Evolutionary conservation across 2,329 filamentous ascomycete species (phyloP).

Genomic region (Sphaerulina vaccinii): DNA sequence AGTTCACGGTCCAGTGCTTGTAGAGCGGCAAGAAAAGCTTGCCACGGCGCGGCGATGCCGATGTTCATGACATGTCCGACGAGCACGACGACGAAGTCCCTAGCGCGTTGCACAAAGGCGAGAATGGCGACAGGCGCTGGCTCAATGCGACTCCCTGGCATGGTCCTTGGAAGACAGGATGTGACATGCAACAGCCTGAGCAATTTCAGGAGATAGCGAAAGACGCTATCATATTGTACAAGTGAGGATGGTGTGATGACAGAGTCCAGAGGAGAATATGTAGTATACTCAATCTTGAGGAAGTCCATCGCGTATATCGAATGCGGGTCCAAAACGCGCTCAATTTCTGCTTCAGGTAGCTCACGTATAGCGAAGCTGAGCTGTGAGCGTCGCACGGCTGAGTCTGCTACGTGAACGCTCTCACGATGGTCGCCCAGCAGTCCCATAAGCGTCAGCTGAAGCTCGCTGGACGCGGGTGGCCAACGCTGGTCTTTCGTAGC

Average conservation of each 20-base stretch:
- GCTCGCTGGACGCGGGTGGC: conserved; percentile 91
- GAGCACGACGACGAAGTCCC: conserved; percentile 73
- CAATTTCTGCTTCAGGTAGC: conserved; percentile 73
- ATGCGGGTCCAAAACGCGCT: conserved; percentile 77
- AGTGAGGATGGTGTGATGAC: conserved; percentile 71
- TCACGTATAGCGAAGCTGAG: conserved; percentile 76
- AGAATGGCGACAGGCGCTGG: not conserved
- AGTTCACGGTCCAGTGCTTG: conserved; percentile 61
- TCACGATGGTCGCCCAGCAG: conserved; percentile 10
- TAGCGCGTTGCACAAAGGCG: conserved; percentile 69
- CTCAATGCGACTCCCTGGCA: conserved; percentile 6
- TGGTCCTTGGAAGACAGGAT: conserved; percentile 35
- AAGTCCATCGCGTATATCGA: conserved; percentile 91
- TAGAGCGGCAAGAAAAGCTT: conserved; percentile 65
- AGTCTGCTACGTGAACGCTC: not conserved
- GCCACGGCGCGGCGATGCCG: conserved; percentile 73
- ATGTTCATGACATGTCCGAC: conserved; percentile 77
- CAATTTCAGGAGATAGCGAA: conserved; percentile 74
- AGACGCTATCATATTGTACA: conserved; percentile 80
- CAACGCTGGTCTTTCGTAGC: conserved; percentile 67
- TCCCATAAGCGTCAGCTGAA: conserved; percentile 85
- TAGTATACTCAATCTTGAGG: conserved; percentile 78
- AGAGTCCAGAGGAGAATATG: conserved; percentile 67
- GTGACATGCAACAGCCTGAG: conserved; percentile 67
- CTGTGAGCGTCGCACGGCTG: conserved; percentile 39